Conservation (phyloP, 2,329 filamentous ascomycete species). For the Alternaria novae-zelandiae region DNA sequence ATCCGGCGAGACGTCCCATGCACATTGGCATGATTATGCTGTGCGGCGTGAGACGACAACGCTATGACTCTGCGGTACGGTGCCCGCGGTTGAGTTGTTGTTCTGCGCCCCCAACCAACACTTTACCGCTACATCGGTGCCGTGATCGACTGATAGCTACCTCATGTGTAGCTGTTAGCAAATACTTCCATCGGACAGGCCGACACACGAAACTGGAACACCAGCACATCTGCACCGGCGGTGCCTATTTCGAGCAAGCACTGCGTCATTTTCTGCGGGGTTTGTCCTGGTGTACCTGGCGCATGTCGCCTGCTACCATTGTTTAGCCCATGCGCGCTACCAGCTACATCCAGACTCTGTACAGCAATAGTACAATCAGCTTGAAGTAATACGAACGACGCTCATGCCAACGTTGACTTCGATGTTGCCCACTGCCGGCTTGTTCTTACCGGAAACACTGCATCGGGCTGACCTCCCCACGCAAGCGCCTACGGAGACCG, state of each 20-base stretch:
- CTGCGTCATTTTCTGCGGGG: neutral
- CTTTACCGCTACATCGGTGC: neutral
- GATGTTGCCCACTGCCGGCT: constrained; percentile 21
- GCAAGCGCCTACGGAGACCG: constrained; percentile 3
- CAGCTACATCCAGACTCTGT: neutral
- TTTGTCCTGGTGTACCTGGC: neutral
- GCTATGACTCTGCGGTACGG: neutral
- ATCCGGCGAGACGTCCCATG: neutral
- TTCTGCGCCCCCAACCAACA: neutral
- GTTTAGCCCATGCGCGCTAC: neutral
- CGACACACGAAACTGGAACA: neutral
- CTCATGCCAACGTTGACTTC: neutral
- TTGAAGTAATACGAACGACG: neutral
- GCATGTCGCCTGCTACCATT: neutral
- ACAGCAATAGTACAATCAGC: neutral
- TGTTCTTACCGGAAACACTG: constrained; percentile 29
- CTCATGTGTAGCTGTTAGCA: neutral
- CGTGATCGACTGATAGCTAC: neutral
- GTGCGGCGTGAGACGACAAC: neutral
- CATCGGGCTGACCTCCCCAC: constrained; percentile 8
- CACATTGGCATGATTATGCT: neutral
- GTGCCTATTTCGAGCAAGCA: neutral
- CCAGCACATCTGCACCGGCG: neutral
- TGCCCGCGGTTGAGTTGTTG: neutral
- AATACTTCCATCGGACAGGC: neutral